Base-by-base conservation (phyloP, 129 eudicot species). In the Arctium lappa region DNA sequence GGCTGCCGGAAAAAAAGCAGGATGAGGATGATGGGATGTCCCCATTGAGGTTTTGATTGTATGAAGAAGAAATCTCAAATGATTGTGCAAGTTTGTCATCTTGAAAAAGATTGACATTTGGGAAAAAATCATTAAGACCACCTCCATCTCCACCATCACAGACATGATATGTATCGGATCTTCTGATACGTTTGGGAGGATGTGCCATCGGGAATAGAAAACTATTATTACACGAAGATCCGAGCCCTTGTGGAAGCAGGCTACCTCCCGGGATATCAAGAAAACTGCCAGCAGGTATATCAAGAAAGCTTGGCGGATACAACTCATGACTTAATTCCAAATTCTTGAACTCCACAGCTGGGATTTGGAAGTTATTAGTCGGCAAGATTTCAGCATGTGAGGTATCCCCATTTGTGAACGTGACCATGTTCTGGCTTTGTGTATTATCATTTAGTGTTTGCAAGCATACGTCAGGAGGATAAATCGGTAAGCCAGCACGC, bases 401-500 rank as follows among this genome's bases (percentile, higher is more conserved):
- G 38, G 80, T n/a, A 22, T 87, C 85, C 33, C 80, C 89, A 9
- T 85, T 74, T 77, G 89, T n/a, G 33, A 87, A 87, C 3, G 87
- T 56, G 74, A 77, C 83, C 86, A 86, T 87, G 80, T 91, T 82
- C 48, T 94, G 95, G 69, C 74, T 69, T 39, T 88, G 88, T 78
- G 83, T 62, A 81, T 87, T 89, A 30, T 92, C 97, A 66, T 81
- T 85, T 37, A 83, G 74, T 37, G 91, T 48, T 78, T 88, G 90
- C 42, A 81, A 29, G 63, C 90, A 87, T 68, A 92, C 73, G 40
- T 92, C 96, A 22, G 96, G 91, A 81, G 98, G 98, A 81, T 94
- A 92, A 76, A 94, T 88, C 12, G 97, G 97, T 87, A 88, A 78
- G 80, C 98, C 98, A 42, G 96, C 96, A 74, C 98, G 98, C 79